Evolutionary conservation across 164 flowering plant genomes (phyloP), one percentile per base, ranked within the genome.

Genomic region (Aristolochia californica): DNA sequence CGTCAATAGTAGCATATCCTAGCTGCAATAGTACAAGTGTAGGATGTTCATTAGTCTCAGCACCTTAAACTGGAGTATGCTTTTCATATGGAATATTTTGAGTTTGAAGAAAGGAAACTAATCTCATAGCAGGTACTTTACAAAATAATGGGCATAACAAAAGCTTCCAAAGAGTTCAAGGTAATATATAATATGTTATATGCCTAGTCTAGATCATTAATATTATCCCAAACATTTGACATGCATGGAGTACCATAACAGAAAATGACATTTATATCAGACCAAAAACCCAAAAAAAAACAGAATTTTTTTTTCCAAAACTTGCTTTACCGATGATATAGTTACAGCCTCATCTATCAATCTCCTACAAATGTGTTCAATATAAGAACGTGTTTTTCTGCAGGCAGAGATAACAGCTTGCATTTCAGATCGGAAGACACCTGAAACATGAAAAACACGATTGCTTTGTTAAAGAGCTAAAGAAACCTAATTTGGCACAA

Each of bases 1-100:
- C 60, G 68, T 91, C 87, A 72, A 91, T 74, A 53, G 83, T 68
- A 62, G 87, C 96, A 80, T 83, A 91, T 0, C 98, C 98, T 44
- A 76, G 74, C 98, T 91, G 83, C 77, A 68, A 60, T 18, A 60
- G 62, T 18, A 22, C 59, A 57, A 54, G 15, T 11, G 22, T 22
- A 54, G 40, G 30, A 58, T 47, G 48, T 15, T 48, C 27, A 30
- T 25, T 44, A 17, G 40, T 44, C 20, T 26, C 26, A 21, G 16
- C 26, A 44, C 55, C 47, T 30, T 4, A 28, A 58, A 24, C 27
- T 45, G 25, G 38, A 18, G 60, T 12, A 18, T 48, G 38, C 21
- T 54, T 34, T 5, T 28, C 30, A 28, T 28, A 28, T 2, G 30
- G 40, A 34, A 34, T 34, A 34, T 34, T 34, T 34, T 34, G 40